Percentiles rank a stretch among this genome's conserved stretches.
Evolutionary conservation across 73 alveolate genomes (phyloP).

Genomic region (Blepharisma stoltei): DNA sequence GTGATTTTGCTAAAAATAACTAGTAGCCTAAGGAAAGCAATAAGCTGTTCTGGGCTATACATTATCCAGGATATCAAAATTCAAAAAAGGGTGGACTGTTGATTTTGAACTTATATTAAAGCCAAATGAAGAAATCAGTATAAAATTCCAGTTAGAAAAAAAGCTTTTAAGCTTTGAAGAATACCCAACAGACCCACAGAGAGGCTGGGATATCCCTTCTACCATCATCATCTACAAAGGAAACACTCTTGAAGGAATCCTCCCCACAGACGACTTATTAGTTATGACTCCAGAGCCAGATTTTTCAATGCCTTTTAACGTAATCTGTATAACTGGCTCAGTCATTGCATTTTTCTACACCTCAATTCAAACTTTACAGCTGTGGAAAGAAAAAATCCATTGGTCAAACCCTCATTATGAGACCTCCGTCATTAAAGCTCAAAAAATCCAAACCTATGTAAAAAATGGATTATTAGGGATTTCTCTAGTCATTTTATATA

Average conservation of each 20-base stretch:
- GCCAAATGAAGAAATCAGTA: slow-evolving; percentile 29
- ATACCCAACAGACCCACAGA: slow-evolving; percentile 51
- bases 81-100: not conserved
- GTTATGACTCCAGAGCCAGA: slow-evolving; percentile 46
- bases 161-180: slow-evolving; percentile 40
- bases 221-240: slow-evolving; percentile 24
- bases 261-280: slow-evolving; percentile 30
- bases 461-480: slow-evolving; percentile 26
- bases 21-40: not conserved
- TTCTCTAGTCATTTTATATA: not conserved
- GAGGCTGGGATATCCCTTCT: slow-evolving; percentile 51
- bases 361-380: not conserved
- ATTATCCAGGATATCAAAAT: not conserved
- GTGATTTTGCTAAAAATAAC: not conserved
- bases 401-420: not conserved
- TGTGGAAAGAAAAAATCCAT: slow-evolving; percentile 9
- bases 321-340: slow-evolving; percentile 46
- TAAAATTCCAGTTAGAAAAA: slow-evolving; percentile 31
- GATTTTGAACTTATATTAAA: not conserved
- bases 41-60: not conserved
- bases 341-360: slow-evolving; percentile 41
- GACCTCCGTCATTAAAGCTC: slow-evolving; percentile 29
- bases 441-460: slow-evolving; percentile 15
- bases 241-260: not conserved
- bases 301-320: slow-evolving; percentile 62